phyloP scores from a whole-genome alignment of 129 eudicot genomes.

The Chrysanthemum lavandulifolium region DNA sequence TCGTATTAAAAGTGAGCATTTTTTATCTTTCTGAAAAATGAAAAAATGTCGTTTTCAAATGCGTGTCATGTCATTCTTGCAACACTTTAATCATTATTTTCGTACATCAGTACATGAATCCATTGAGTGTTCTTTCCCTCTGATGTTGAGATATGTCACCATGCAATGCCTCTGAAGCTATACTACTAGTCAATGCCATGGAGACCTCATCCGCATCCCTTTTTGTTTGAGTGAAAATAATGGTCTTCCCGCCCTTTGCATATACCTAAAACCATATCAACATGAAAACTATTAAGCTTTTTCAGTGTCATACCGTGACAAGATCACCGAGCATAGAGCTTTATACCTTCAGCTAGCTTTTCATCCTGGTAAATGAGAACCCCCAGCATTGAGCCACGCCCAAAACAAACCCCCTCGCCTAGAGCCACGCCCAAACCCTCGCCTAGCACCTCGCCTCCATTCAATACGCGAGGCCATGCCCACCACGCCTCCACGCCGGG shows the following conservation, averaged over 20 bases:
- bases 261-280: conserved; percentile 57
- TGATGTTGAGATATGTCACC: conserved; percentile 99
- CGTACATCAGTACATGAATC: too few relatives aligned
- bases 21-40: too few relatives aligned
- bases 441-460: too few relatives aligned
- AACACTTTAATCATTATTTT: too few relatives aligned
- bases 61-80: too few relatives aligned
- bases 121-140: conserved; percentile 84
- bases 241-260: conserved; percentile 96
- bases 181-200: conserved; percentile 67
- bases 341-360: conserved; percentile 93
- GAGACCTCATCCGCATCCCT: conserved; percentile 98
- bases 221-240: conserved; percentile 89
- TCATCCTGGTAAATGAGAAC: conserved; percentile 88
- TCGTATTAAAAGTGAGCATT: too few relatives aligned
- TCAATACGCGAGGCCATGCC: too few relatives aligned
- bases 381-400: too few relatives aligned
- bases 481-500: too few relatives aligned
- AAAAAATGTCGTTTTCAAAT: too few relatives aligned
- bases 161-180: conserved; percentile 91
- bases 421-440: too few relatives aligned
- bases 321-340: conserved; percentile 87
- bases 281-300: neutral
- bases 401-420: too few relatives aligned
- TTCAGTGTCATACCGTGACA: conserved; percentile 53